These are phyloP conservation scores for Tardiomyces digboiensis DNA, from an alignment of 1,139 yeast genomes.

Conservation along the genomic window DNA sequence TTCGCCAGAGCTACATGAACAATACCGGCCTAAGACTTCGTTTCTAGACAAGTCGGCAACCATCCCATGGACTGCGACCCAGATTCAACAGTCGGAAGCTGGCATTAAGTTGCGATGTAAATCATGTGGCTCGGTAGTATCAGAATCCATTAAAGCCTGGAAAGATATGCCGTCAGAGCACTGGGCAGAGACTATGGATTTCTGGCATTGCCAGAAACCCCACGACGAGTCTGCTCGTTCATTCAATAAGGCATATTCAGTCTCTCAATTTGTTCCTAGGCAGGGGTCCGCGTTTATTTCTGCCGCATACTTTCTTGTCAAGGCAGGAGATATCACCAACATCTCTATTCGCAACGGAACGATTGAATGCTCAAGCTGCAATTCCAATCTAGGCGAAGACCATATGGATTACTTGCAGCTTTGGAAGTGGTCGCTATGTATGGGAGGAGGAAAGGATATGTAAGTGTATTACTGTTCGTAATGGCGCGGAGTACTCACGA, in stretches of 20 bases:
- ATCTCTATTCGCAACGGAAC: background rate
- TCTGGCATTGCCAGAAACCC: slow-evolving; percentile 98
- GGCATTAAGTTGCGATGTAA: background rate
- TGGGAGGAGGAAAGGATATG: slow-evolving; percentile 14
- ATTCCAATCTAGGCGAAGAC: slow-evolving; percentile 1
- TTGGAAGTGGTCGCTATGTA: slow-evolving; percentile 50
- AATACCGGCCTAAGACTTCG: background rate
- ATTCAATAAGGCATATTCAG: slow-evolving; percentile 17
- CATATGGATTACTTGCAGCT: background rate
- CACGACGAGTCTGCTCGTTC: slow-evolving; percentile 23
- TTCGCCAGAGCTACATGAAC: slow-evolving; percentile 4
- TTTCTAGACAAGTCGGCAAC: background rate
- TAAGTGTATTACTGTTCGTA: too few relatives aligned
- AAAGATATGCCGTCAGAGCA: slow-evolving; percentile 79
- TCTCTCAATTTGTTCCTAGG: slow-evolving; percentile 37
- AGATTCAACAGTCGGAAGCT: background rate
- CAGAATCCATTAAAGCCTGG: slow-evolving; percentile 12
- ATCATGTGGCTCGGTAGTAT: background rate
- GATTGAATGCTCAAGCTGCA: background rate
- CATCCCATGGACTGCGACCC: background rate
- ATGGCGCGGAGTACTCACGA: background rate
- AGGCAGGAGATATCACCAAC: slow-evolving; percentile 18
- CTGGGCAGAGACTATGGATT: slow-evolving; percentile 96
- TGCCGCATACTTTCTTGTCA: slow-evolving; percentile 43
- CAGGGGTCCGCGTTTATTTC: slow-evolving; percentile 44